phyloP scores from a whole-genome alignment of 768 basidiomycete species.

The Rhodosporidiobolus sp. region DNA sequence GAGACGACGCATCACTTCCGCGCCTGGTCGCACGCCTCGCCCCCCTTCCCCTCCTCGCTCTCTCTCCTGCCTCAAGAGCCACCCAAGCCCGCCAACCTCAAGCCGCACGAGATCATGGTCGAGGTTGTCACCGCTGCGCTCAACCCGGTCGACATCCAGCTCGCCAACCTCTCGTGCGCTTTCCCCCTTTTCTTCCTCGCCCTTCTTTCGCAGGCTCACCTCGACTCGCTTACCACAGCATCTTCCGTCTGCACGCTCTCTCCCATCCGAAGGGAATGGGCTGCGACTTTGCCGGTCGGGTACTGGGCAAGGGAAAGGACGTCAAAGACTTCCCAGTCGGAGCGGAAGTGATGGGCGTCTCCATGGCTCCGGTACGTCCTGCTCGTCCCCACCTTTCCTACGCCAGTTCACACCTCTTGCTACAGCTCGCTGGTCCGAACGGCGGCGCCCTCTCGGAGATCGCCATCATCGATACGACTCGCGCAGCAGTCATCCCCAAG shows the following conservation, averaged over 20 bases:
- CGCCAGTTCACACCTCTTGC: too few relatives aligned
- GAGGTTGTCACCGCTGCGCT: conserved; percentile 23
- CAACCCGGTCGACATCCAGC: conserved; percentile 32
- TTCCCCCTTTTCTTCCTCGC: neutral
- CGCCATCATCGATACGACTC: conserved; percentile 20
- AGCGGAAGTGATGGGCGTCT: conserved; percentile 75
- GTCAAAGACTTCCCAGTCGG: conserved; percentile 60
- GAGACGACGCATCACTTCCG: neutral
- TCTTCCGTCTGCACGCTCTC: conserved; percentile 18
- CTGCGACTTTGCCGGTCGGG: conserved; percentile 76
- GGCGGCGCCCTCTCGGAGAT: conserved; percentile 22
- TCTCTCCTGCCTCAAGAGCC: neutral
- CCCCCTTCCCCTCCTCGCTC: conserved; percentile 30
- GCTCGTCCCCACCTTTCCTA: too few relatives aligned
- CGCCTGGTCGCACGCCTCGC: conserved; percentile 20
- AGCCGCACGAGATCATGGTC: conserved; percentile 17
- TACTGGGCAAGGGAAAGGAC: conserved; percentile 58
- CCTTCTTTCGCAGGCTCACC: neutral
- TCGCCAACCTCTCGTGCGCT: conserved; percentile 12
- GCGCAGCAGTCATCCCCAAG: conserved; percentile 20
- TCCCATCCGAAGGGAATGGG: conserved; percentile 54
- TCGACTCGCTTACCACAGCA: neutral
- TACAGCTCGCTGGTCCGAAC: conserved; percentile 12
- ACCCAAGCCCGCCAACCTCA: conserved; percentile 5
- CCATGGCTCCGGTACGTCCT: conserved; percentile 46